phyloP scores from a whole-genome alignment of 1,284 basidiomycete species.

The Tilletiaria anomala region DNA sequence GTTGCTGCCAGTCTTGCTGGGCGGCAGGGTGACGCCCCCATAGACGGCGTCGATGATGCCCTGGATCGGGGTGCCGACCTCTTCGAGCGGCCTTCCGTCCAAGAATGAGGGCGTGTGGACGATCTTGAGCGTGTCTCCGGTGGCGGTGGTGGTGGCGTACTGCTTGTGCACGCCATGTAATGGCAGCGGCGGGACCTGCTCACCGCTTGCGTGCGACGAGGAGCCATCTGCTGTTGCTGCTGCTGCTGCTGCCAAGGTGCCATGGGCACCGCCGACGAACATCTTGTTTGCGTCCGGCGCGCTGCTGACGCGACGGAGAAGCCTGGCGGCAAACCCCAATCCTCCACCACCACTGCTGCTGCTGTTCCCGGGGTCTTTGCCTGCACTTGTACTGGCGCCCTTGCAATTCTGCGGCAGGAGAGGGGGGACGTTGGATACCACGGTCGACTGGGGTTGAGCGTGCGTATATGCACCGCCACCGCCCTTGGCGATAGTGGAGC shows the following conservation, averaged over 20 bases:
- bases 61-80: too few species aligned
- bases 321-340: conserved; percentile 51
- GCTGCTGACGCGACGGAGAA: conserved; percentile 84
- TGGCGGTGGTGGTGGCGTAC: too few species aligned
- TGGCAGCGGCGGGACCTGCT: too few species aligned
- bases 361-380: neutral
- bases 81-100: too few species aligned
- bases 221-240: conserved; percentile 2
- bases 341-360: conserved; percentile 1
- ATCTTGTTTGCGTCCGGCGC: conserved; percentile 90
- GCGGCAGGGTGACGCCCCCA: conserved; percentile 7
- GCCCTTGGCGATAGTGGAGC: too few species aligned
- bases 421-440: neutral
- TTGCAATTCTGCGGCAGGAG: neutral
- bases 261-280: conserved; percentile 47
- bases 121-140: too few species aligned
- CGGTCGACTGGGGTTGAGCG: conserved; percentile 3
- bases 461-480: neutral
- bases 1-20: conserved; percentile 1
- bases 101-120: too few species aligned
- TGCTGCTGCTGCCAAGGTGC: too few species aligned
- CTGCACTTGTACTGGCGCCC: neutral
- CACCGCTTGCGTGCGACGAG: conserved; percentile 3
- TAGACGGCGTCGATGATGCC: too few species aligned
- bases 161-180: too few species aligned